These are phyloP conservation scores for Pontederia crassipes DNA, from an alignment of 176 grass and related monocot genomes.

Conservation along the genomic window DNA sequence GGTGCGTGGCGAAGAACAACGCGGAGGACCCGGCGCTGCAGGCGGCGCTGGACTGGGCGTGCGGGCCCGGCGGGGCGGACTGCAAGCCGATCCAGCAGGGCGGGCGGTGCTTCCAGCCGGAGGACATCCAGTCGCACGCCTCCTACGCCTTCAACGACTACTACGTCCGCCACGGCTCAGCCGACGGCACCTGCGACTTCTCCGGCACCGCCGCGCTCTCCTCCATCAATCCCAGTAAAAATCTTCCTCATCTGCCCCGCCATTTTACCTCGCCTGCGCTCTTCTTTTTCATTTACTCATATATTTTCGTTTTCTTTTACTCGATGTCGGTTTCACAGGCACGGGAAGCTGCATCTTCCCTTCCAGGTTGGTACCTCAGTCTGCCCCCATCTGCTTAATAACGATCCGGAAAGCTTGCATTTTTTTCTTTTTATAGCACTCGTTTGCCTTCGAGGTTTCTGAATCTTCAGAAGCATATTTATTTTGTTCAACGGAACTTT, in stretches of 20 bases:
- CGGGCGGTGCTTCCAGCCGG: slow-evolving; percentile 49
- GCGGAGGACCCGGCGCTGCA: slow-evolving; percentile 52
- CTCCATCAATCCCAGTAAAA: slow-evolving; percentile 49
- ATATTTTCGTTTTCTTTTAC: background rate
- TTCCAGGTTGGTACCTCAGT: slow-evolving; percentile 42
- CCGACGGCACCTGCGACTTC: slow-evolving; percentile 49
- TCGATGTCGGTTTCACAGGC: slow-evolving; percentile 24
- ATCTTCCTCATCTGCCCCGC: background rate
- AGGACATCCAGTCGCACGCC: slow-evolving; percentile 43
- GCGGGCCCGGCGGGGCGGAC: slow-evolving; percentile 47
- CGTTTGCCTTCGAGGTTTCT: background rate
- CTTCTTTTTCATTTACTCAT: background rate
- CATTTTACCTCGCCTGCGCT: background rate
- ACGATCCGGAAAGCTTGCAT: slow-evolving; percentile 5
- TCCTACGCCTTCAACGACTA: slow-evolving; percentile 77
- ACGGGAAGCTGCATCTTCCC: slow-evolving; percentile 39
- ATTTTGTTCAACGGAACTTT: too few relatives aligned
- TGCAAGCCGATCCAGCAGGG: slow-evolving; percentile 55
- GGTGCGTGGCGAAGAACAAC: slow-evolving; percentile 84
- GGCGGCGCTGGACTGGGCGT: slow-evolving; percentile 57
- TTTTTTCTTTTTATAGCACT: background rate
- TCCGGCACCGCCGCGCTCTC: slow-evolving; percentile 64
- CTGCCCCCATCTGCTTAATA: background rate
- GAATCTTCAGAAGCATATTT: background rate
- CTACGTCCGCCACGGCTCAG: slow-evolving; percentile 40